These are phyloP conservation scores for Chlamydomonas sp. DNA, from an alignment of 139 green algal species.

Conservation along the genomic window DNA sequence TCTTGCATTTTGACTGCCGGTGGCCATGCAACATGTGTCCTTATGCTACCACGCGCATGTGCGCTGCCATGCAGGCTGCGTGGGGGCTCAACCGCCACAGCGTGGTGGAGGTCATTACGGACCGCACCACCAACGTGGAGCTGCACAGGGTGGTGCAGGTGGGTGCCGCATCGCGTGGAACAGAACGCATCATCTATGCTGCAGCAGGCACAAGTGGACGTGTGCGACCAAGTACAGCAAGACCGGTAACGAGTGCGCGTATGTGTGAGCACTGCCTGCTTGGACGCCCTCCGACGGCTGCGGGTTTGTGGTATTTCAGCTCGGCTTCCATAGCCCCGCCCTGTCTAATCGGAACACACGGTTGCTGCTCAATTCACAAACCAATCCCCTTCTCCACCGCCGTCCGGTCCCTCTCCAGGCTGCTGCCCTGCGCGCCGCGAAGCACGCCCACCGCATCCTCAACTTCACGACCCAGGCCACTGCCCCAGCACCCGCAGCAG, in stretches of 20 bases:
- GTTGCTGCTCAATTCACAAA: no score
- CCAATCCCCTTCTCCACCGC: not conserved
- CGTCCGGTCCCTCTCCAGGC: not conserved
- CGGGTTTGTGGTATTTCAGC: no score
- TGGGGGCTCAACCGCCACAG: slow-evolving; percentile 82
- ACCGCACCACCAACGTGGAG: slow-evolving; percentile 74
- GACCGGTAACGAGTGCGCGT: no score
- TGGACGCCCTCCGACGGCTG: no score
- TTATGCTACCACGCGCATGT: not conserved
- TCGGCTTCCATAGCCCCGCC: no score
- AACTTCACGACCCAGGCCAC: not conserved
- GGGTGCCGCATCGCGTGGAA: not conserved
- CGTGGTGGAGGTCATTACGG: slow-evolving; percentile 88
- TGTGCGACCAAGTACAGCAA: no score
- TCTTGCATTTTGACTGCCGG: no score
- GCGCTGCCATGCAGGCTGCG: slow-evolving; percentile 40
- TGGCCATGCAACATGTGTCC: not conserved
- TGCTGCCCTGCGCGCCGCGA: slow-evolving; percentile 5
- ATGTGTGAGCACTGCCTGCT: no score
- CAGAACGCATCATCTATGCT: no score
- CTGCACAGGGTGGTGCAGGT: slow-evolving; percentile 78
- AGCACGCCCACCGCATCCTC: slow-evolving; percentile 5
- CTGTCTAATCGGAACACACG: no score
- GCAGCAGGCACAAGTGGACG: no score
- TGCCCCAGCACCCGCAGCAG: slow-evolving; percentile 9